phyloP scores from a whole-genome alignment of 2,329 filamentous ascomycete species.

The Penicillium rolfsii region DNA sequence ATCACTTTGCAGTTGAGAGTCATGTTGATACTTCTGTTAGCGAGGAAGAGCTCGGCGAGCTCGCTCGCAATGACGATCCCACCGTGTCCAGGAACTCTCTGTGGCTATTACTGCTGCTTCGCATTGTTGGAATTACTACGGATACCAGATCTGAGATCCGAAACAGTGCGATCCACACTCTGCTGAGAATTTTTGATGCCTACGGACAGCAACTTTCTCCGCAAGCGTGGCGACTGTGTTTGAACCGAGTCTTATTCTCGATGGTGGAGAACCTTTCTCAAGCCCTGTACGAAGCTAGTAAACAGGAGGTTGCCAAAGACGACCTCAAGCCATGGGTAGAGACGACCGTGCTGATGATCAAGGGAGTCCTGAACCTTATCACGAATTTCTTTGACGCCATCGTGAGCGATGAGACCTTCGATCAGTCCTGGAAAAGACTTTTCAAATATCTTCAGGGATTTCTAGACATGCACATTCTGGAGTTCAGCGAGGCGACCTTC shows the following conservation, averaged over 20 bases:
- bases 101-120: slow-evolving; percentile 43
- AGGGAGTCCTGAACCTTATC: slow-evolving; percentile 72
- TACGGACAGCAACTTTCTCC: slow-evolving; percentile 79
- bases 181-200: slow-evolving; percentile 88
- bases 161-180: slow-evolving; percentile 78
- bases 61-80: slow-evolving; percentile 63
- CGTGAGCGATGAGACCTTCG: slow-evolving; percentile 67
- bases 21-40: slow-evolving; percentile 51
- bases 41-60: slow-evolving; percentile 60
- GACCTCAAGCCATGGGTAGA: slow-evolving; percentile 66
- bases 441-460: slow-evolving; percentile 69
- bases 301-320: slow-evolving; percentile 29
- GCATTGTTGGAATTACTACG: slow-evolving; percentile 45
- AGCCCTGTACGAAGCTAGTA: slow-evolving; percentile 30
- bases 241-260: slow-evolving; percentile 78
- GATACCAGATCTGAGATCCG: slow-evolving; percentile 46
- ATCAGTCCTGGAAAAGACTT: slow-evolving; percentile 74
- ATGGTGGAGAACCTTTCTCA: slow-evolving; percentile 72
- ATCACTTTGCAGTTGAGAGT: slow-evolving; percentile 44
- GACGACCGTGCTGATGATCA: slow-evolving; percentile 73
- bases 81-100: slow-evolving; percentile 56
- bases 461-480: slow-evolving; percentile 65
- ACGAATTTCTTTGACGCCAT: slow-evolving; percentile 76
- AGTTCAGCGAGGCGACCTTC: slow-evolving; percentile 72
- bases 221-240: slow-evolving; percentile 80